Conservation (phyloP, 1,284 basidiomycete genomes). For the Heliocybe sulcata region DNA sequence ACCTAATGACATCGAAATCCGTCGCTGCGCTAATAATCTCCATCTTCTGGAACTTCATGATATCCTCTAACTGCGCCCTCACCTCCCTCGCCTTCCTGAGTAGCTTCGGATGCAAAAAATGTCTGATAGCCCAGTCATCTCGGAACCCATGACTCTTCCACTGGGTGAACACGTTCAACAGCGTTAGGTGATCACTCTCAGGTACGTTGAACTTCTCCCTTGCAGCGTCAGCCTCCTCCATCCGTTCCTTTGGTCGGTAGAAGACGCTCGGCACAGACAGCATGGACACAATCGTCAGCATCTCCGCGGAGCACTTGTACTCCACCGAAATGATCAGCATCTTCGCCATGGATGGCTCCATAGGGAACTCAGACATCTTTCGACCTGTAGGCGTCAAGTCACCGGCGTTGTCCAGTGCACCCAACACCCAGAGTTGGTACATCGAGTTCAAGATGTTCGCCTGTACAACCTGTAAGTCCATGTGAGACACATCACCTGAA, state of each 20-base stretch:
- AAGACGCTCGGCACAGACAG: constrained; percentile 95
- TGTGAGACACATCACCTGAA: constrained; percentile 44
- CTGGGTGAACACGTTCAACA: constrained; percentile 95
- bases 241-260: constrained; percentile 91
- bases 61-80: constrained; percentile 93
- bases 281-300: constrained; percentile 96
- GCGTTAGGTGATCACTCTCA: constrained; percentile 94
- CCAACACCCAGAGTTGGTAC: constrained; percentile 91
- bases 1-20: constrained; percentile 93
- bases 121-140: constrained; percentile 91
- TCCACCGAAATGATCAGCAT: constrained; percentile 99
- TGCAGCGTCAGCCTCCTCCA: constrained; percentile 95
- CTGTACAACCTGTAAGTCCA: constrained; percentile 31
- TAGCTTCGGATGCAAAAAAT: constrained; percentile 96
- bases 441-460: constrained; percentile 92
- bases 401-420: constrained; percentile 95
- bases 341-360: constrained; percentile 94
- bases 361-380: constrained; percentile 99
- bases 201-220: constrained; percentile 98
- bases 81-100: constrained; percentile 95
- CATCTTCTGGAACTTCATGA: constrained; percentile 98
- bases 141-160: constrained; percentile 95
- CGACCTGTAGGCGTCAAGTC: constrained; percentile 88
- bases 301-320: constrained; percentile 94
- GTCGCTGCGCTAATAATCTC: constrained; percentile 85